Conservation (phyloP, 192 early-diverging fungal genomes). For the Gigaspora rosea region DNA sequence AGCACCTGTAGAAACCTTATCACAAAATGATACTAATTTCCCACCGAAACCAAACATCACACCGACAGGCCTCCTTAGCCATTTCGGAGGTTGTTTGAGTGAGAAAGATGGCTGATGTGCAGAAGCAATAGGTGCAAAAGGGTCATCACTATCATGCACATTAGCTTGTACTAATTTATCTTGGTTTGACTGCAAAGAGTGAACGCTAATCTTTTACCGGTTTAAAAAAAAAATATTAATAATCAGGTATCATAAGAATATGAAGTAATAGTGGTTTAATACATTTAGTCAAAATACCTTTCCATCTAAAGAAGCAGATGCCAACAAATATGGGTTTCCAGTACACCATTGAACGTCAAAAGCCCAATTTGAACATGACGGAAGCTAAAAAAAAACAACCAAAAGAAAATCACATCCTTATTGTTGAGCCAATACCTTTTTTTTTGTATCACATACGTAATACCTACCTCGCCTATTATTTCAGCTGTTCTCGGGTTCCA, state of each 20-base stretch:
- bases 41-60: conserved; percentile 90
- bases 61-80: conserved; percentile 87
- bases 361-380: conserved; percentile 85
- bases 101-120: conserved; percentile 44
- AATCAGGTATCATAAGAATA: too few relatives aligned
- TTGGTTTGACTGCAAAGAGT: conserved; percentile 68
- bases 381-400: conserved; percentile 47
- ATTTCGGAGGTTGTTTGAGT: conserved; percentile 80
- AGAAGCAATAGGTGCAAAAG: conserved; percentile 64
- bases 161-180: conserved; percentile 34
- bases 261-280: too few relatives aligned
- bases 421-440: neutral
- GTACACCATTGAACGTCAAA: conserved; percentile 97
- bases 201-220: conserved; percentile 63
- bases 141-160: conserved; percentile 59
- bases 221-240: too few relatives aligned
- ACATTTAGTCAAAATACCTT: conserved; percentile 44
- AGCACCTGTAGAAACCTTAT: conserved; percentile 38
- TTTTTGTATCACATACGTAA: too few relatives aligned
- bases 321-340: conserved; percentile 88
- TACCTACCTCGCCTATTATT: conserved; percentile 76
- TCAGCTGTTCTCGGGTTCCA: conserved; percentile 88
- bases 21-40: conserved; percentile 78
- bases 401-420: neutral
- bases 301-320: conserved; percentile 93